Percentiles rank a stretch among this genome's conserved stretches.
Evolutionary conservation across 2,329 filamentous ascomycete genomes (phyloP).

Genomic region (Bipolaris sorokiniana): DNA sequence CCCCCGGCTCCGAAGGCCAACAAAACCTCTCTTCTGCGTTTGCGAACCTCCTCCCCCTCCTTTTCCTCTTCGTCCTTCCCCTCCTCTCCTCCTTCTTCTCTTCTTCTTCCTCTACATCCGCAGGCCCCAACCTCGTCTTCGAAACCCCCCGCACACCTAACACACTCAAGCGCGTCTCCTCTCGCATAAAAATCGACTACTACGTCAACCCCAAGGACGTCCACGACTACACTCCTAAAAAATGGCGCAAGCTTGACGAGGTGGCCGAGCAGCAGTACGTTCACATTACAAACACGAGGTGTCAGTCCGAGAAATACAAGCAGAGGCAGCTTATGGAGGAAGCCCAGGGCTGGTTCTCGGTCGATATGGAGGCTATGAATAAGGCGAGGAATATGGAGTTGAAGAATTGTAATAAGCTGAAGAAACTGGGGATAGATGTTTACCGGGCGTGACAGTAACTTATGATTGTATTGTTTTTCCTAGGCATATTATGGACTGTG

Average conservation of each 20-base stretch:
- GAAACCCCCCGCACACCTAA: constrained; percentile 73
- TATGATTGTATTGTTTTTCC: no score
- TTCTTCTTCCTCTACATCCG: constrained; percentile 50
- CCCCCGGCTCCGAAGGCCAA: constrained; percentile 58
- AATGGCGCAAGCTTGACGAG: constrained; percentile 77
- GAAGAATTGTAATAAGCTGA: constrained; percentile 64
- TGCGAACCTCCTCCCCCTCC: constrained; percentile 80
- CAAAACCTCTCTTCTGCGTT: constrained; percentile 61
- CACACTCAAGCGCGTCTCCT: constrained; percentile 75
- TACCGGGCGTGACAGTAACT: not conserved
- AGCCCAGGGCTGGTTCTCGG: constrained; percentile 86
- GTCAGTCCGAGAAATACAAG: constrained; percentile 72
- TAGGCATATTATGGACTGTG: no score
- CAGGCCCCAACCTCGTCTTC: constrained; percentile 76
- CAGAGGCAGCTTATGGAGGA: constrained; percentile 74
- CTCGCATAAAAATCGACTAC: constrained; percentile 77
- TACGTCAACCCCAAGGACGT: constrained; percentile 83
- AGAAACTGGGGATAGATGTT: constrained; percentile 50
- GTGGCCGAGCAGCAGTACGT: constrained; percentile 77
- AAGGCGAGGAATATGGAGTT: constrained; percentile 68
- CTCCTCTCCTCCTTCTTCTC: constrained; percentile 80
- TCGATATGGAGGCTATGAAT: constrained; percentile 79
- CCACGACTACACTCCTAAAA: constrained; percentile 68
- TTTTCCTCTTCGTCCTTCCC: constrained; percentile 81
- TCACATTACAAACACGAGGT: constrained; percentile 69